These are phyloP conservation scores for Fusarium acutatum DNA, from an alignment of 2,329 filamentous ascomycete species.

Conservation along the genomic window DNA sequence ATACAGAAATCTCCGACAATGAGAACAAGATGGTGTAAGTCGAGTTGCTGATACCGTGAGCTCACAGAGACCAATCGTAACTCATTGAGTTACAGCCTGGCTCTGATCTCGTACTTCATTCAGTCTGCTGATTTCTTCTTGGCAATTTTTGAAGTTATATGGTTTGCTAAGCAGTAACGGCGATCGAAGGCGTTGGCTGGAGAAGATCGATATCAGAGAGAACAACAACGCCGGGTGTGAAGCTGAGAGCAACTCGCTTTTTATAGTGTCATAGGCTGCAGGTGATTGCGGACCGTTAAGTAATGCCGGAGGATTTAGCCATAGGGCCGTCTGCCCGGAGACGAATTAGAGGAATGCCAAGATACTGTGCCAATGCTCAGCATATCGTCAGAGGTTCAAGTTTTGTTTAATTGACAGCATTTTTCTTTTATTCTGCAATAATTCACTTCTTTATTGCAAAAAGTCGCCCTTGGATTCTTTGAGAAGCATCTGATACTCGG, in stretches of 20 bases:
- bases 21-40: not conserved
- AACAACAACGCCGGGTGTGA: not conserved
- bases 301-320: not conserved
- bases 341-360: not conserved
- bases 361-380: not conserved
- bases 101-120: not conserved
- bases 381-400: not conserved
- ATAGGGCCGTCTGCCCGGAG: not conserved
- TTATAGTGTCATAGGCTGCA: not conserved
- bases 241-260: not conserved
- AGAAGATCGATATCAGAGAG: not conserved
- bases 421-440: not conserved
- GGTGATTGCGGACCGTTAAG: not conserved
- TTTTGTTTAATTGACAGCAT: not conserved
- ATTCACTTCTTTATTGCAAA: not conserved
- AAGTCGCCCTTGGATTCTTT: conserved; percentile 31
- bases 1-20: not conserved
- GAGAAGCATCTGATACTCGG: conserved; percentile 30
- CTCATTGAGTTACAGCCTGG: not conserved
- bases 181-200: too few species aligned
- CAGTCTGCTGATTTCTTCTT: not conserved
- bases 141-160: not conserved
- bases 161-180: not conserved
- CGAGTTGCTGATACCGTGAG: not conserved
- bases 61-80: not conserved